Percentiles rank a stretch among this genome's conserved stretches.
Conservation (phyloP, 2,329 filamentous ascomycete genomes). For the Calcarisporium arbuscula region DNA sequence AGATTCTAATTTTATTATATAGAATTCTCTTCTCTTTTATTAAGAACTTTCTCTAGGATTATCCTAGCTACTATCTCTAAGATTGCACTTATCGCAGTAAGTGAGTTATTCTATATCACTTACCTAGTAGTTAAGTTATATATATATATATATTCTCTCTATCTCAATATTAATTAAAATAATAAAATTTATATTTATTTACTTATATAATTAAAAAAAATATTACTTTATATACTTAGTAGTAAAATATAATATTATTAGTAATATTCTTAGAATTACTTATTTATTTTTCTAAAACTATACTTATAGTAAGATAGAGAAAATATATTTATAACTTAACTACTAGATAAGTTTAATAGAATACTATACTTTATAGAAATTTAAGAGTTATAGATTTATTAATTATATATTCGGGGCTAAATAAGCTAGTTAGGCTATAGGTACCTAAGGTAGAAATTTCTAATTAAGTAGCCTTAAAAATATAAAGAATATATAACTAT, state of each 20-base stretch:
- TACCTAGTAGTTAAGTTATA: background rate
- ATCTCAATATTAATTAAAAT: background rate
- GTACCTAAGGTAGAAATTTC: too few species aligned
- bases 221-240: background rate
- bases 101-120: background rate
- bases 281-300: background rate
- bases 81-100: background rate
- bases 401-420: too few species aligned
- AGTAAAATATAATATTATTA: too few species aligned
- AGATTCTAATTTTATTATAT: background rate
- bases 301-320: background rate
- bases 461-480: too few species aligned
- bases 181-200: background rate
- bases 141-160: background rate
- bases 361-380: background rate
- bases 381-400: background rate
- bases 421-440: too few species aligned
- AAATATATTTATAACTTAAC: background rate
- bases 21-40: background rate
- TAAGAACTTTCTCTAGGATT: background rate
- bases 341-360: background rate
- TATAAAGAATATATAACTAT: too few species aligned
- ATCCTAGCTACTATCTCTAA: background rate
- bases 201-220: background rate
- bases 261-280: background rate